Percentiles rank a stretch among this genome's conserved stretches.
Evolutionary conservation across 2,329 filamentous ascomycete species (phyloP).

Genomic region (Beauveria varroae): DNA sequence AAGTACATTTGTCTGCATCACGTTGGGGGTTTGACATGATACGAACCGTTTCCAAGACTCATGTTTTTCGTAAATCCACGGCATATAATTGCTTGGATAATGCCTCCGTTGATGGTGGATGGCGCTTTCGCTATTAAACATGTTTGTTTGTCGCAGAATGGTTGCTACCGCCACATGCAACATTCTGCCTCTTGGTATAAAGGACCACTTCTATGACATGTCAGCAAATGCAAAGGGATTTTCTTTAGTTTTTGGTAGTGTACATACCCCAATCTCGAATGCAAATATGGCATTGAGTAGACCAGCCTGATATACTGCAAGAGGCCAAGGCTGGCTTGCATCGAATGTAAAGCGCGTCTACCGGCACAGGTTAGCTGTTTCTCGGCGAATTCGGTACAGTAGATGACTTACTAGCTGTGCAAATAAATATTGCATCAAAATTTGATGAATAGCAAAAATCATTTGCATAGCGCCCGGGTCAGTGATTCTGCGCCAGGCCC

Average conservation of each 20-base stretch:
- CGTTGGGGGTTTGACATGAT: neutral
- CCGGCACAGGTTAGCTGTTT: neutral
- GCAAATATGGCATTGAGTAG: conserved; percentile 9
- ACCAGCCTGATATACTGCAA: conserved; percentile 3
- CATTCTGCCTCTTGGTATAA: conserved; percentile 24
- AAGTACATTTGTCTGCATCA: neutral
- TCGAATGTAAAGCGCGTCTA: conserved; percentile 10
- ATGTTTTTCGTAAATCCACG: conserved; percentile 23
- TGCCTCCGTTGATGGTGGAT: conserved; percentile 27
- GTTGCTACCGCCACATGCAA: conserved; percentile 28
- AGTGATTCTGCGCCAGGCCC: conserved; percentile 28
- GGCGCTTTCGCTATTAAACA: conserved; percentile 28
- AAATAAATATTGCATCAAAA: conserved; percentile 9
- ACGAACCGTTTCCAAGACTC: conserved; percentile 30
- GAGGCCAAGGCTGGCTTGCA: conserved; percentile 2
- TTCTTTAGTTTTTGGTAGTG: too few species aligned
- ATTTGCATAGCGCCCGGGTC: conserved; percentile 9
- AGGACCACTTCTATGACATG: conserved; percentile 21
- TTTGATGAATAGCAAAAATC: conserved; percentile 8
- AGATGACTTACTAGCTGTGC: neutral
- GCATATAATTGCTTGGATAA: conserved; percentile 30
- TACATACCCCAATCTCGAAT: conserved; percentile 8
- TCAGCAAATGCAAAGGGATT: neutral
- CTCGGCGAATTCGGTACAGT: neutral
- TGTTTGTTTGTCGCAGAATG: conserved; percentile 27